A percentile compares a stretch with the other conserved stretches of the same genome.
Evolutionary conservation across 352 stramenopile genomes (phyloP).

Genomic region (Globisporangium apiculatum): DNA sequence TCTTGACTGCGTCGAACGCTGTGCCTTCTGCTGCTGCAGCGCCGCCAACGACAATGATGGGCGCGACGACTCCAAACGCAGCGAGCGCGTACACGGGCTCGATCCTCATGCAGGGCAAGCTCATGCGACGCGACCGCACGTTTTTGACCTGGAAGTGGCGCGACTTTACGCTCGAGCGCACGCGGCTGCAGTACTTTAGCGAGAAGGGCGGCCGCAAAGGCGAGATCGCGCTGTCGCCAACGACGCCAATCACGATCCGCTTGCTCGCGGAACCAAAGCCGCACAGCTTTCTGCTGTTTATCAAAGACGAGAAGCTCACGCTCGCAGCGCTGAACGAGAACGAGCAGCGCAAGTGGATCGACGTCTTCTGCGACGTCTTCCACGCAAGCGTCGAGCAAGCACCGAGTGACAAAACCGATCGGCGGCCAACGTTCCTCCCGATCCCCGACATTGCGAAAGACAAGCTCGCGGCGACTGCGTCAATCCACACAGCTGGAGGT

Average conservation of each 20-base stretch:
- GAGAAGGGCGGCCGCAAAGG: constrained; percentile 69
- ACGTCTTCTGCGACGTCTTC: constrained; percentile 72
- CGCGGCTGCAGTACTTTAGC: constrained; percentile 71
- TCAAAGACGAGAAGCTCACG: constrained; percentile 77
- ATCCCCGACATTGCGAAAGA: constrained; percentile 43
- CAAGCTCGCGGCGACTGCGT: background rate
- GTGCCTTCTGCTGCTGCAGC: background rate
- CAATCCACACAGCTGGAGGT: background rate
- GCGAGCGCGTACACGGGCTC: constrained; percentile 18
- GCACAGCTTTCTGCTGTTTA: constrained; percentile 64
- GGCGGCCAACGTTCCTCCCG: constrained; percentile 57
- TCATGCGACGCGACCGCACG: constrained; percentile 68
- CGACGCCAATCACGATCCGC: constrained; percentile 69
- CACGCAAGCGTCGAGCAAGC: constrained; percentile 65
- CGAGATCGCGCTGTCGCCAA: constrained; percentile 49
- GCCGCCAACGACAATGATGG: constrained; percentile 1
- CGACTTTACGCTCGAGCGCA: constrained; percentile 68
- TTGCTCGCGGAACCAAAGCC: constrained; percentile 65
- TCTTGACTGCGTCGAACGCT: constrained; percentile 2
- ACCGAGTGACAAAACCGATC: constrained; percentile 47
- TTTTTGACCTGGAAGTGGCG: constrained; percentile 83
- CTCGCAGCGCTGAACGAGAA: constrained; percentile 62
- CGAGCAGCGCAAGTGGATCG: constrained; percentile 70
- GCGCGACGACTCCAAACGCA: background rate
- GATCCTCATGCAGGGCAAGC: constrained; percentile 51